phyloP scores from a whole-genome alignment of 495 filamentous ascomycete species.

The Clavariopsis aquatica region DNA sequence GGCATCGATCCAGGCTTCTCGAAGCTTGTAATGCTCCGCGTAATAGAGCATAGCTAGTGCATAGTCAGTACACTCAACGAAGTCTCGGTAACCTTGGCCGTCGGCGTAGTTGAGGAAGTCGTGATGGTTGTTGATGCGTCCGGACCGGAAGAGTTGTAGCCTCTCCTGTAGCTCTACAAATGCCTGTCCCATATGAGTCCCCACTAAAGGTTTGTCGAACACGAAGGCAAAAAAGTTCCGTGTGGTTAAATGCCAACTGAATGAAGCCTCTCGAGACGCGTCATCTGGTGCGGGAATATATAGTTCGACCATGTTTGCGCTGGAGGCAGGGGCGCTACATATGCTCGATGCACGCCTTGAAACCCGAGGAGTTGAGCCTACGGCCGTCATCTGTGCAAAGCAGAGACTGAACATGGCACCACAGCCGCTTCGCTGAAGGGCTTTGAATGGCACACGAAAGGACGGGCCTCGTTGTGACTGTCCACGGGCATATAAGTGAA shows the following conservation, averaged over 20 bases:
- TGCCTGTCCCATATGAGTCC: slow-evolving; percentile 57
- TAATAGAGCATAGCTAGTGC: slow-evolving; percentile 61
- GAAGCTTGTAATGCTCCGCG: slow-evolving; percentile 60
- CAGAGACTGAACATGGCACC: slow-evolving; percentile 56
- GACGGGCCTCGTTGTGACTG: slow-evolving; percentile 62
- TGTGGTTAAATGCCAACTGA: slow-evolving; percentile 60
- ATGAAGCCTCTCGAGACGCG: slow-evolving; percentile 52
- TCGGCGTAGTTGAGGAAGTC: slow-evolving; percentile 60
- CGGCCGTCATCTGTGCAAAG: slow-evolving; percentile 41
- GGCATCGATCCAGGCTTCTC: slow-evolving; percentile 61
- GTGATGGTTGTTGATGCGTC: slow-evolving; percentile 50
- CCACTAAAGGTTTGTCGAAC: slow-evolving; percentile 61
- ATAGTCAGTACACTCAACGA: slow-evolving; percentile 60
- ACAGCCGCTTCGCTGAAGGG: slow-evolving; percentile 54
- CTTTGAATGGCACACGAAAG: slow-evolving; percentile 57
- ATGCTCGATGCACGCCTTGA: slow-evolving; percentile 26
- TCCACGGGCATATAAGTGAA: slow-evolving; percentile 62
- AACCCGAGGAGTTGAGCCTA: slow-evolving; percentile 2
- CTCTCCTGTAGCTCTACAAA: slow-evolving; percentile 59
- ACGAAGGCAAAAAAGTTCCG: slow-evolving; percentile 72
- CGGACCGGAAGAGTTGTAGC: slow-evolving; percentile 57
- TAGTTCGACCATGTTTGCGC: slow-evolving; percentile 51
- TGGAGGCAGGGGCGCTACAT: slow-evolving; percentile 17
- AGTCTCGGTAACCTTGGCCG: slow-evolving; percentile 61
- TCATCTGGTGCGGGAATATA: slow-evolving; percentile 62